A percentile compares a stretch with the other conserved stretches of the same genome.
phyloP scores from a whole-genome alignment of 2,329 filamentous ascomycete species.

The Mariannaea sp. region DNA sequence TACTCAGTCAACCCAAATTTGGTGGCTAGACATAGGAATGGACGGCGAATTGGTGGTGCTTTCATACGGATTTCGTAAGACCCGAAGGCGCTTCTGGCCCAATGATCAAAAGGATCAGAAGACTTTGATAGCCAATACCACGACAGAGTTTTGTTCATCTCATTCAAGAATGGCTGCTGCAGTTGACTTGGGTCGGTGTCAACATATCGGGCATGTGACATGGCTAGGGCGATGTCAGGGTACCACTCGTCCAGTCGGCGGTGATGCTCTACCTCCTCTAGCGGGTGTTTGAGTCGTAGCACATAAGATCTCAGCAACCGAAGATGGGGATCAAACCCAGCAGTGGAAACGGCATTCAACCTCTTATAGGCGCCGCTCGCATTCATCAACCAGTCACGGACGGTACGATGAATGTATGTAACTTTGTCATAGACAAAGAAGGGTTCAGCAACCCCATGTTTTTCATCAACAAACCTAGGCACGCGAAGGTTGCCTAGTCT shows the following conservation, averaged over 20 bases:
- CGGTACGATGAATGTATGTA: constrained; percentile 43
- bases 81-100: constrained; percentile 42
- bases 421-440: constrained; percentile 29
- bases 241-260: constrained; percentile 47
- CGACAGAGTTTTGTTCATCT: constrained; percentile 37
- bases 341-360: constrained; percentile 10
- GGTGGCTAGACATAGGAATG: constrained; percentile 41
- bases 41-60: constrained; percentile 36
- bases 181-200: constrained; percentile 23
- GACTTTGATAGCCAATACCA: constrained; percentile 40
- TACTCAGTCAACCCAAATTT: constrained; percentile 42
- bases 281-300: constrained; percentile 40
- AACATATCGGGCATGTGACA: constrained; percentile 43
- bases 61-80: constrained; percentile 40
- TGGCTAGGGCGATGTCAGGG: constrained; percentile 44
- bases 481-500: constrained; percentile 22
- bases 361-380: constrained; percentile 27
- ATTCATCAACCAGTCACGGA: constrained; percentile 42
- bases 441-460: constrained; percentile 2
- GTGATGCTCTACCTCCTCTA: constrained; percentile 44
- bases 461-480: constrained; percentile 16
- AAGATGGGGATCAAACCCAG: constrained; percentile 39
- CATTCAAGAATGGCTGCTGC: constrained; percentile 16
- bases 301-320: constrained; percentile 42
- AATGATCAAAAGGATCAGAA: constrained; percentile 40